phyloP scores from a whole-genome alignment of 2,329 filamentous ascomycete genomes.

The Colletotrichum incanum region DNA sequence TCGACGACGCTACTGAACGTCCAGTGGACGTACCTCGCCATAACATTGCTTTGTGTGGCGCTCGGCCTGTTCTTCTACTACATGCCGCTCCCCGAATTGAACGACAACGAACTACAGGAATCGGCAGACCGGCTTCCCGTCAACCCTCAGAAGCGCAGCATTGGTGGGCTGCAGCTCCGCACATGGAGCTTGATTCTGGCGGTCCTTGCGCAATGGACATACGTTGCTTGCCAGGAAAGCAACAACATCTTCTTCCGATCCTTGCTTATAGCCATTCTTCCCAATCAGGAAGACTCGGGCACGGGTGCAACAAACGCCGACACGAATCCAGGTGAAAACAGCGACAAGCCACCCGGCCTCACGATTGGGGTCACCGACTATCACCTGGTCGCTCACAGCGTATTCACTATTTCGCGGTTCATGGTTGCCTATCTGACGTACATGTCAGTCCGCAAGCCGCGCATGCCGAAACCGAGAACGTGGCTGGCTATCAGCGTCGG shows the following conservation, averaged over 20 bases:
- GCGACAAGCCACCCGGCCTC: conserved; percentile 61
- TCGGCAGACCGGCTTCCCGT: conserved; percentile 65
- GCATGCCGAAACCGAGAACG: conserved; percentile 76
- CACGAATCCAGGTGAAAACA: conserved; percentile 62
- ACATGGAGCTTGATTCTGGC: conserved; percentile 77
- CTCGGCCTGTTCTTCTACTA: conserved; percentile 80
- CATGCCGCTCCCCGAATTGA: conserved; percentile 75
- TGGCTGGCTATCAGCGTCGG: conserved; percentile 76
- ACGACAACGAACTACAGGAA: conserved; percentile 68
- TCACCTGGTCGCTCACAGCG: conserved; percentile 79
- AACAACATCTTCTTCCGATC: conserved; percentile 73
- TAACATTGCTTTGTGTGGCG: conserved; percentile 80
- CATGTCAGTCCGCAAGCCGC: conserved; percentile 61
- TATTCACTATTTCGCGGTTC: conserved; percentile 83
- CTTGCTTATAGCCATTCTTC: conserved; percentile 62
- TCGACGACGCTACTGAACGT: conserved; percentile 77
- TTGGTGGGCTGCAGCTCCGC: conserved; percentile 66
- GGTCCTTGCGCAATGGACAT: conserved; percentile 83
- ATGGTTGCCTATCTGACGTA: conserved; percentile 76
- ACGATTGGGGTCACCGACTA: conserved; percentile 74
- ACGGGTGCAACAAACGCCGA: conserved; percentile 47
- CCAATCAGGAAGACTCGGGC: conserved; percentile 46
- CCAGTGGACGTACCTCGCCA: conserved; percentile 89
- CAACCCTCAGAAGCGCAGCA: conserved; percentile 64
- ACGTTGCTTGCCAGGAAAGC: conserved; percentile 81